These are phyloP conservation scores for Lasiosphaeria miniovina DNA, from an alignment of 495 filamentous ascomycete genomes.

Conservation along the genomic window DNA sequence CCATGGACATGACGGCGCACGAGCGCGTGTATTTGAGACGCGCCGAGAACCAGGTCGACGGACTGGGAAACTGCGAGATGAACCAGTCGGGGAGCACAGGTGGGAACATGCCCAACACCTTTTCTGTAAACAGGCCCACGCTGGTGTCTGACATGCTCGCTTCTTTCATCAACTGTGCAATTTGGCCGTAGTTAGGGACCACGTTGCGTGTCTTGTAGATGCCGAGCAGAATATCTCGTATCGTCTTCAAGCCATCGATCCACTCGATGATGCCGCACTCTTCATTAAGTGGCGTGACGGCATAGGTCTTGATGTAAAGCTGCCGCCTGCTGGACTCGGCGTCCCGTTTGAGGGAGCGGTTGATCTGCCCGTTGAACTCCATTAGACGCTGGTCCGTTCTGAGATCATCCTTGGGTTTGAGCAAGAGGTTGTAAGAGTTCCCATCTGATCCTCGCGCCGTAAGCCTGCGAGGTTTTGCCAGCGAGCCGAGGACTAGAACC, in stretches of 20 bases:
- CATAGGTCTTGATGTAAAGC: constrained; percentile 90
- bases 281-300: constrained; percentile 93
- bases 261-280: constrained; percentile 98
- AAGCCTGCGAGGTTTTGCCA: constrained; percentile 89
- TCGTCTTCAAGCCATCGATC: constrained; percentile 93
- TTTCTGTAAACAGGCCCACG: constrained; percentile 64
- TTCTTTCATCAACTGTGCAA: constrained; percentile 48
- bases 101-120: constrained; percentile 65
- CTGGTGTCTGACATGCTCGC: constrained; percentile 43
- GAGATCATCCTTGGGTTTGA: constrained; percentile 97
- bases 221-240: constrained; percentile 84
- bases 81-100: constrained; percentile 93
- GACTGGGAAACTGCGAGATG: constrained; percentile 87
- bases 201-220: constrained; percentile 72
- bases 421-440: constrained; percentile 79
- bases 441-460: constrained; percentile 87
- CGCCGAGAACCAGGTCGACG: constrained; percentile 85
- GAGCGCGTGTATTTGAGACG: constrained; percentile 90
- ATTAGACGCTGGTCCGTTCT: constrained; percentile 96
- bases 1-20: constrained; percentile 96
- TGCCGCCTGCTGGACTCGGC: constrained; percentile 81
- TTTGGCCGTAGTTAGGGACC: constrained; percentile 44
- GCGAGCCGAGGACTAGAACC: constrained; percentile 82
- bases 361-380: constrained; percentile 99
- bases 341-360: constrained; percentile 85